Percentiles rank a stretch among this genome's conserved stretches.
These are phyloP conservation scores for Pythium biforme DNA, from an alignment of 352 stramenopile species.

Conservation along the genomic window DNA sequence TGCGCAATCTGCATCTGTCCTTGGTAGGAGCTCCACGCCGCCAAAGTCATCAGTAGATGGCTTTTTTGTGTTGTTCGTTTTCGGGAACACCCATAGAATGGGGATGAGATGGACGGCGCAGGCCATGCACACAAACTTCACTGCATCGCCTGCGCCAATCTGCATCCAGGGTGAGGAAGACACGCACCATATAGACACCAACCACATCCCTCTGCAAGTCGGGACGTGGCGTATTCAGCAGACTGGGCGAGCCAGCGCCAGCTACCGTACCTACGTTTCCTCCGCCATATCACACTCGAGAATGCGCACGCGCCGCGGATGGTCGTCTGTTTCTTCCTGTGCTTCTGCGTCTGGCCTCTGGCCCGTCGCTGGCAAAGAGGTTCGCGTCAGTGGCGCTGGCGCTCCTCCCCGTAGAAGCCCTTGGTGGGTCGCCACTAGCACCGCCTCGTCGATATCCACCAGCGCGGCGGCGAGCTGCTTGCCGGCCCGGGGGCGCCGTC, in stretches of 20 bases:
- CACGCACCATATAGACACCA: too few species aligned
- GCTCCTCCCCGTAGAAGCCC: constrained; percentile 18
- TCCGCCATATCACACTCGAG: constrained; percentile 69
- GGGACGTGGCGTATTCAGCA: not conserved
- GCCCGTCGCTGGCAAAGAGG: constrained; percentile 11
- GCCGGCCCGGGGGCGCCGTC: constrained; percentile 54
- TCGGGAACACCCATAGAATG: too few species aligned
- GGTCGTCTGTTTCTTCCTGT: not conserved
- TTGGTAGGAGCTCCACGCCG: too few species aligned
- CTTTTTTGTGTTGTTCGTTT: too few species aligned
- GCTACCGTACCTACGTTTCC: constrained; percentile 35
- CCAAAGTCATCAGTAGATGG: too few species aligned
- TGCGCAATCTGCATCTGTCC: too few species aligned
- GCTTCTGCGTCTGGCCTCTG: not conserved
- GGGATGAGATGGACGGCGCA: too few species aligned
- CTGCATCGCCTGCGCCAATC: too few species aligned
- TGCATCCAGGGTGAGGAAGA: too few species aligned
- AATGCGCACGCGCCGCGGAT: constrained; percentile 33
- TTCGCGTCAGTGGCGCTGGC: constrained; percentile 5
- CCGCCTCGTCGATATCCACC: constrained; percentile 56
- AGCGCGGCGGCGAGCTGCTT: constrained; percentile 40
- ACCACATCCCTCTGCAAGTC: too few species aligned
- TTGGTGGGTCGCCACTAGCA: constrained; percentile 31
- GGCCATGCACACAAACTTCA: too few species aligned
- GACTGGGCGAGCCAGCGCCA: not conserved